These are phyloP conservation scores for Psilocybe subaeruginosa DNA, from an alignment of 768 basidiomycete genomes.

Conservation along the genomic window DNA sequence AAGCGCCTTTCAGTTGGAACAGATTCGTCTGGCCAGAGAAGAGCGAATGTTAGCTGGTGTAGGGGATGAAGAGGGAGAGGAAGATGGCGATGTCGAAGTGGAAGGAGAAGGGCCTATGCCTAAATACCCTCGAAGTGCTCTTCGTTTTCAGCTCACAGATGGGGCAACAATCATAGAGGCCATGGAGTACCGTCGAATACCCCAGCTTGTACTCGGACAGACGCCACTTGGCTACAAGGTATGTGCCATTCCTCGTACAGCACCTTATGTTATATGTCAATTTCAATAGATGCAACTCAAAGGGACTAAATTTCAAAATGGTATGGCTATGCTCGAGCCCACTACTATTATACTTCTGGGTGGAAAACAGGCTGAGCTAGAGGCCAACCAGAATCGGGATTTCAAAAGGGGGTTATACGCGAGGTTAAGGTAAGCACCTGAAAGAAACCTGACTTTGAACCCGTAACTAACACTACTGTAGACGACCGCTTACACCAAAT, in stretches of 20 bases:
- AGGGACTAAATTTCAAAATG: slow-evolving; percentile 66
- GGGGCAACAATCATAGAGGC: slow-evolving; percentile 71
- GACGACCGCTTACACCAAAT: slow-evolving; percentile 26
- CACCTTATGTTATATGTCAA: not conserved
- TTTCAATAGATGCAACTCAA: slow-evolving; percentile 58
- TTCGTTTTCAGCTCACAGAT: slow-evolving; percentile 77
- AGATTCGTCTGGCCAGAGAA: slow-evolving; percentile 63
- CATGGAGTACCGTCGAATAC: slow-evolving; percentile 75
- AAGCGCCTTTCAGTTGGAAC: slow-evolving; percentile 82
- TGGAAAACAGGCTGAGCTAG: slow-evolving; percentile 65
- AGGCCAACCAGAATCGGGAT: slow-evolving; percentile 54
- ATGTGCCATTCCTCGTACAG: slow-evolving; percentile 6
- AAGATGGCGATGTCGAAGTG: slow-evolving; percentile 58
- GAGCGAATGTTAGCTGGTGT: slow-evolving; percentile 64
- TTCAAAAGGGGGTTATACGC: slow-evolving; percentile 64
- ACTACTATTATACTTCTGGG: slow-evolving; percentile 62
- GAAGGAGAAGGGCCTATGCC: slow-evolving; percentile 79
- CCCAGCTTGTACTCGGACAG: slow-evolving; percentile 67
- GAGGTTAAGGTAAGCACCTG: slow-evolving; percentile 65
- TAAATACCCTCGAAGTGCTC: slow-evolving; percentile 80
- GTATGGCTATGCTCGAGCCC: slow-evolving; percentile 80
- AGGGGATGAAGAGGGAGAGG: slow-evolving; percentile 45
- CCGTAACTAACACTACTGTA: slow-evolving; percentile 9
- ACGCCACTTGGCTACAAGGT: slow-evolving; percentile 89
- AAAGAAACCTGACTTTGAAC: slow-evolving; percentile 1